Conservation (phyloP, 495 filamentous ascomycete species). For the Lasiosphaeris hirsuta region DNA sequence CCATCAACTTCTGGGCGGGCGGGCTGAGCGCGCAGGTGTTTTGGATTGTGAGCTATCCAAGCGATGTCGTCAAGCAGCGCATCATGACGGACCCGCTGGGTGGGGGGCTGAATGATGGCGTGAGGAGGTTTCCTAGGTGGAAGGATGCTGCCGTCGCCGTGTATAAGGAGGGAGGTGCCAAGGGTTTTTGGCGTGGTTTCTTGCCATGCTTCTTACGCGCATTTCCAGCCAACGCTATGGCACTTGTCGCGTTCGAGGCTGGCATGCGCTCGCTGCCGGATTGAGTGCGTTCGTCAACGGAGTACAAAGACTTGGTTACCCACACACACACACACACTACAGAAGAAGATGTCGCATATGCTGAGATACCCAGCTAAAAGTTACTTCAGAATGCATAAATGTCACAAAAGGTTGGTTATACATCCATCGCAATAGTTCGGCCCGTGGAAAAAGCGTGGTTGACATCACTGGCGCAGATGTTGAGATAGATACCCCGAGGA, state of each 20-base stretch:
- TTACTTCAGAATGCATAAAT: too few relatives aligned
- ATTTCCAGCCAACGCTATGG: conserved; percentile 95
- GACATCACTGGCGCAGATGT: too few relatives aligned
- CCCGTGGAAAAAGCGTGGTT: not conserved
- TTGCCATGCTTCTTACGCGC: conserved; percentile 88
- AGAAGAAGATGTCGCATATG: too few relatives aligned
- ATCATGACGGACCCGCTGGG: conserved; percentile 93
- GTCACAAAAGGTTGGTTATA: not conserved
- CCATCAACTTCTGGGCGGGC: conserved; percentile 95
- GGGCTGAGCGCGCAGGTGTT: conserved; percentile 89
- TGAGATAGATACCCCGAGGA: too few relatives aligned
- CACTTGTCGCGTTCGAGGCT: conserved; percentile 87
- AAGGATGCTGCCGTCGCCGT: conserved; percentile 74
- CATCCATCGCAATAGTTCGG: not conserved
- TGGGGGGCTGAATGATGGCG: conserved; percentile 62
- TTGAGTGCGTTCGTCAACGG: conserved; percentile 12
- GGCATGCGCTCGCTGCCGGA: conserved; percentile 77
- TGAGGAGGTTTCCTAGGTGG: conserved; percentile 71
- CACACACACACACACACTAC: too few relatives aligned
- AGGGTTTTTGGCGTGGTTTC: conserved; percentile 91
- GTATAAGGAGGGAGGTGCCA: conserved; percentile 67
- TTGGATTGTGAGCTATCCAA: conserved; percentile 88
- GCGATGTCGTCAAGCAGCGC: conserved; percentile 95
- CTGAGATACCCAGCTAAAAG: too few relatives aligned
- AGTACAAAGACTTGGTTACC: too few relatives aligned